Evolutionary conservation across 1,139 yeast genomes (phyloP), one percentile per base, ranked within the genome.

Genomic region (Pichia sp.): DNA sequence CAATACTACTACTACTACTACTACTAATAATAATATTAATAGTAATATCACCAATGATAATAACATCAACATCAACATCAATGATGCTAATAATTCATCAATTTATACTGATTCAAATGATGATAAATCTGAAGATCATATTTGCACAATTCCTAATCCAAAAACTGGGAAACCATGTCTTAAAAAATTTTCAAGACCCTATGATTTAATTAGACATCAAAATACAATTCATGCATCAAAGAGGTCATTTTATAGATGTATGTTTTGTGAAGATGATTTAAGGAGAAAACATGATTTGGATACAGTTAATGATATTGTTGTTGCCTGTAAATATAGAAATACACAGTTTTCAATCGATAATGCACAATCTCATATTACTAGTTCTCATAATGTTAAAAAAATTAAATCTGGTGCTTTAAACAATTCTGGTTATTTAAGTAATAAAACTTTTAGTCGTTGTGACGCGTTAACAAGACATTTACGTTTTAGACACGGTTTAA

Each of bases 381-480:
- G 48, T 44, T 55, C 61, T 28, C 60, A 57, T 46, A 56, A 58
- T 43, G 61, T 72, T 12, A 73, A 64, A 76, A 78, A 49, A 58
- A 76, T 55, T 48, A 65, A 49, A 62, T 68, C 54, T 74, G 54
- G 59, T 12, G 51, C 57, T 23, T 49, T 77, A 12, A 76, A 76
- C 12, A 71, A 74, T 35, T 82, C 80, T 25, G 78, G 78, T 51
- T 79, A 80, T 23, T 73, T 82, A 54, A 86, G 80, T 22, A 67
- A 92, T 66, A 57, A 59, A 53, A 87, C 95, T 2, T 92, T 92
- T 61, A 85, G 96, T 42, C 78, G 98, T 53, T 86, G 89, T 63
- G 98, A 92, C 65, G 97, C 98, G 2, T 73, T 92, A 53, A 89
- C 96, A 23, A 80, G 97, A 60, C 98, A 92, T 63, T 82, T 87